Conservation (phyloP, 2,329 filamentous ascomycete species). For the Taxawa tesnikishii region DNA sequence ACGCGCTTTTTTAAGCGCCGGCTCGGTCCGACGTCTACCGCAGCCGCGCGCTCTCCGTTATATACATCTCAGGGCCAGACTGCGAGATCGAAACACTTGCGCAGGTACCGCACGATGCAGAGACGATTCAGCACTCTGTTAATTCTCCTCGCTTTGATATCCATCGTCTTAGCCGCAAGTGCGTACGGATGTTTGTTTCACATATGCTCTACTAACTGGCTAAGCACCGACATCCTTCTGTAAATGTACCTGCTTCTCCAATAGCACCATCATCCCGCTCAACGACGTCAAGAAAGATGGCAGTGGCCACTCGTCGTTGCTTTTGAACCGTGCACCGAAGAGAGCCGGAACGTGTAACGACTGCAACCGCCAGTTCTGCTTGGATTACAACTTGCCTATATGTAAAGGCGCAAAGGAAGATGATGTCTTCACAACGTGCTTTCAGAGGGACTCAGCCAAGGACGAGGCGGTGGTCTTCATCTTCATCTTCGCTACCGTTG, state of each 20-base stretch:
- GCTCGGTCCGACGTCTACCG: no score
- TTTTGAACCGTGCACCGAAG: constrained; percentile 5
- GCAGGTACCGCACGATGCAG: constrained; percentile 4
- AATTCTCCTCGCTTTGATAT: constrained; percentile 5
- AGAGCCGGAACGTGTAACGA: constrained; percentile 45
- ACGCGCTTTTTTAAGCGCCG: no score
- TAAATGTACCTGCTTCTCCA: constrained; percentile 59
- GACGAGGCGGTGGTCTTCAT: constrained; percentile 54
- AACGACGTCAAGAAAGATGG: constrained; percentile 18
- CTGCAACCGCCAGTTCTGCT: constrained; percentile 56
- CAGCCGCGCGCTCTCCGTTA: no score
- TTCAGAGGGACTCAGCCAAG: constrained; percentile 56
- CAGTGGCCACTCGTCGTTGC: constrained; percentile 8
- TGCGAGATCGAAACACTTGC: no score
- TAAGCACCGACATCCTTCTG: constrained; percentile 52
- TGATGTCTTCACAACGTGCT: constrained; percentile 54
- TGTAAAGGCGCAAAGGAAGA: constrained; percentile 53
- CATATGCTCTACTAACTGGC: no score
- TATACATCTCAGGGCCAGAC: no score
- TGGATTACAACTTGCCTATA: constrained; percentile 48
- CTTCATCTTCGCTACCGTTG: constrained; percentile 52
- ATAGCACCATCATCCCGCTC: constrained; percentile 56
- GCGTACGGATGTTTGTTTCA: no score
- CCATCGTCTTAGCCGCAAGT: constrained; percentile 15
- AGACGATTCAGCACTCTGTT: constrained; percentile 5